A percentile compares a stretch with the other conserved stretches of the same genome.
Evolutionary conservation across 2,329 filamentous ascomycete genomes (phyloP).

Genomic region (Epichloe hybrida): DNA sequence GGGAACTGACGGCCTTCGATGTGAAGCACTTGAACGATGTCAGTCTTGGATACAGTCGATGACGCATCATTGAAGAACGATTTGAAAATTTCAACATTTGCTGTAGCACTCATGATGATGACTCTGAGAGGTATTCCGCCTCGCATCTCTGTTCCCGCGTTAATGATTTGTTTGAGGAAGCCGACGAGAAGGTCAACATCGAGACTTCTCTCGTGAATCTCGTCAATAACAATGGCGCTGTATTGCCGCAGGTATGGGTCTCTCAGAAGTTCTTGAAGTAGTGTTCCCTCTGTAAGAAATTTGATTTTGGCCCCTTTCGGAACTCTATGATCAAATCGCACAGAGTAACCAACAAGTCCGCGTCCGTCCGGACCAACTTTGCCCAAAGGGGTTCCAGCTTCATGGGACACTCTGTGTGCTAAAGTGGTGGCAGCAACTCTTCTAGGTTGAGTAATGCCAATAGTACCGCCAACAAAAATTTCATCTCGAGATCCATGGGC

Average conservation of each 20-base stretch:
- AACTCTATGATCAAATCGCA: constrained; percentile 81
- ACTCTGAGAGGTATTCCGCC: constrained; percentile 71
- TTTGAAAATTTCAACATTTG: constrained; percentile 67
- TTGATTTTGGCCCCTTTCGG: constrained; percentile 80
- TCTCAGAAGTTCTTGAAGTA: constrained; percentile 81
- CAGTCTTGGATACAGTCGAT: constrained; percentile 4
- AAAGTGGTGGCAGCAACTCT: constrained; percentile 88
- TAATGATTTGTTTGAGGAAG: constrained; percentile 68
- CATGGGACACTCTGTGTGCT: constrained; percentile 74
- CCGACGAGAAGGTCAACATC: constrained; percentile 87
- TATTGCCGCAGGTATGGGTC: constrained; percentile 76
- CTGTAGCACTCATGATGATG: constrained; percentile 93
- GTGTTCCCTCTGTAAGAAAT: constrained; percentile 90
- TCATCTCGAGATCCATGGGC: constrained; percentile 26
- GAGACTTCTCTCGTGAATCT: constrained; percentile 90
- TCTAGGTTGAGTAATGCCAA: constrained; percentile 89
- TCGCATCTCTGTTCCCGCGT: constrained; percentile 46
- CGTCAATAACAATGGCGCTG: constrained; percentile 83
- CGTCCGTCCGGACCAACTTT: constrained; percentile 28
- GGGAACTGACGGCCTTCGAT: constrained; percentile 83
- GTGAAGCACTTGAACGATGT: constrained; percentile 33
- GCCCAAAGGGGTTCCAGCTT: constrained; percentile 44
- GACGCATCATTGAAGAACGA: constrained; percentile 50
- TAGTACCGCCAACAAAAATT: constrained; percentile 55
- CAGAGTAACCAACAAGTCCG: constrained; percentile 71